Conservation (phyloP, 2,329 filamentous ascomycete species). For the Epichloe typhina region DNA sequence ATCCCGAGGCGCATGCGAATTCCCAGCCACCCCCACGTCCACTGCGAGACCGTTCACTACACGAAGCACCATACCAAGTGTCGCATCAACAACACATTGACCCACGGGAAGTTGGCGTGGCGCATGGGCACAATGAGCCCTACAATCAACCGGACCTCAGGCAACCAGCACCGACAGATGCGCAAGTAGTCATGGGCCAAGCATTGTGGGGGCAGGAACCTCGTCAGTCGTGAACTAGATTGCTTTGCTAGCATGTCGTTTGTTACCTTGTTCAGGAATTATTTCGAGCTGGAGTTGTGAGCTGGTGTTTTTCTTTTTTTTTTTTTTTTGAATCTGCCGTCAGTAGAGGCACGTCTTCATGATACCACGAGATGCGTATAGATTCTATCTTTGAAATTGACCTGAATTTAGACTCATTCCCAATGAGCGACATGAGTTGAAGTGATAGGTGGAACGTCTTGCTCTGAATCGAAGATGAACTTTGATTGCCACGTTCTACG, state of each 20-base stretch:
- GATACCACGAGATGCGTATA: background rate
- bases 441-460: too few species aligned
- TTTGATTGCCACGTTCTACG: too few species aligned
- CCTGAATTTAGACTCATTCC: too few species aligned
- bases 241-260: background rate
- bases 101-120: background rate
- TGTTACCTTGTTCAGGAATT: background rate
- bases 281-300: background rate
- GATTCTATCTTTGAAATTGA: too few species aligned
- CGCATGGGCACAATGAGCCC: constrained; percentile 3
- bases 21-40: constrained; percentile 5
- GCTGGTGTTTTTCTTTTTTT: background rate
- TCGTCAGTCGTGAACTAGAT: background rate
- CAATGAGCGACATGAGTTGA: too few species aligned
- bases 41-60: constrained; percentile 1
- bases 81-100: background rate
- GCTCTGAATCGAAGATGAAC: too few species aligned
- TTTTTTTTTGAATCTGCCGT: background rate
- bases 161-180: background rate
- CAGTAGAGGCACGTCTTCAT: background rate
- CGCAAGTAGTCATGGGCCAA: constrained; percentile 6
- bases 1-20: constrained; percentile 9
- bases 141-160: background rate
- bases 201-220: constrained; percentile 8
- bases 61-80: background rate